phyloP scores from a whole-genome alignment of 768 basidiomycete genomes.

The Boletellus sp. region DNA sequence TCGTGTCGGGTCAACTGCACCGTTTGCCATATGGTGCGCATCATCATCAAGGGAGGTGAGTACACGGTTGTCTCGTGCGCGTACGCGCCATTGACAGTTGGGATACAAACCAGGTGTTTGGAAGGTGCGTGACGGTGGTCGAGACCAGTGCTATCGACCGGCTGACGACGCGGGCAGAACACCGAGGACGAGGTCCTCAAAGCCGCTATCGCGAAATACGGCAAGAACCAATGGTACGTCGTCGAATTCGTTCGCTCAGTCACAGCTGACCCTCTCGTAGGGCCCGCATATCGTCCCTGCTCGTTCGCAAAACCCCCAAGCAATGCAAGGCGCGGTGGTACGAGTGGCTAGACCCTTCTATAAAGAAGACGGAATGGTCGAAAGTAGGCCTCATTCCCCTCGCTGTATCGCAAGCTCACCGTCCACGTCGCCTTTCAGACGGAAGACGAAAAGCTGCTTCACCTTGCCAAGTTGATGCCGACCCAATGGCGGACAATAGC shows the following conservation, averaged over 20 bases:
- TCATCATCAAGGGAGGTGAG: conserved; percentile 87
- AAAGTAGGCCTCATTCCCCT: conserved; percentile 51
- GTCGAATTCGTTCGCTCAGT: background rate
- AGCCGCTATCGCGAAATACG: conserved; percentile 96
- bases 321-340: conserved; percentile 99
- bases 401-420: background rate
- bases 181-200: conserved; percentile 98
- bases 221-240: conserved; percentile 87
- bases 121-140: conserved; percentile 53
- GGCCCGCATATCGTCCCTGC: conserved; percentile 96
- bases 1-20: background rate
- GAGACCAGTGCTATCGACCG: background rate
- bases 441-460: conserved; percentile 97
- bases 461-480: conserved; percentile 98
- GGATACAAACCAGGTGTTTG: conserved; percentile 55
- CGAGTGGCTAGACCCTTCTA: conserved; percentile 98
- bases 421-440: conserved; percentile 45
- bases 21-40: conserved; percentile 67
- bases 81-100: background rate
- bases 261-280: conserved; percentile 34
- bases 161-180: conserved; percentile 49
- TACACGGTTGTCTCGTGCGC: conserved; percentile 5
- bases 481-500: conserved; percentile 99
- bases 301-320: conserved; percentile 98
- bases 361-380: conserved; percentile 99